phyloP scores from a whole-genome alignment of 176 grass and related monocot genomes.

The Oryza nivara region DNA sequence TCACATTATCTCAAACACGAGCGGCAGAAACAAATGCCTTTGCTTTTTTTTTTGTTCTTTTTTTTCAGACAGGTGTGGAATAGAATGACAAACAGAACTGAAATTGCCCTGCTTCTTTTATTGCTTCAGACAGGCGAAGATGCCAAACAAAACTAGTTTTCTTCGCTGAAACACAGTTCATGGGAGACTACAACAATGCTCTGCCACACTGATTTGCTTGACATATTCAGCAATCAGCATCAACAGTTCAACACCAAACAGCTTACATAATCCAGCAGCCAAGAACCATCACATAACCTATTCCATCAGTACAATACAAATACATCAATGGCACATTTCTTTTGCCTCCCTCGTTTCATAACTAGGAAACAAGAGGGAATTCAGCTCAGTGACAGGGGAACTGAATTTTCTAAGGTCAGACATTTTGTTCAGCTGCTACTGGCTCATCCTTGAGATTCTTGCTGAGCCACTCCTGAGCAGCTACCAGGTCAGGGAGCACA shows the following conservation, averaged over 20 bases:
- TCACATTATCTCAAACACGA: background rate
- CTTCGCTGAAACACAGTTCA: conserved; percentile 11
- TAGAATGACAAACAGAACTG: background rate
- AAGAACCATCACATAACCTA: background rate
- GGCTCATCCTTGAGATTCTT: conserved; percentile 48
- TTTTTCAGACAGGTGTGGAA: background rate
- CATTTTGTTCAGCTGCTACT: conserved; percentile 37
- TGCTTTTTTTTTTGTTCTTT: background rate
- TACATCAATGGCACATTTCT: background rate
- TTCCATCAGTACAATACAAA: background rate
- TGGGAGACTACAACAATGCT: background rate
- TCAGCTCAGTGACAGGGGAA: background rate
- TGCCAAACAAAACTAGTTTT: background rate
- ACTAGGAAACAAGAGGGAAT: background rate
- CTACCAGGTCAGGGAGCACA: conserved; percentile 71
- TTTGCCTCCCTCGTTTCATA: conserved; percentile 22
- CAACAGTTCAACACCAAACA: background rate
- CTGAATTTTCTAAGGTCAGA: conserved; percentile 38
- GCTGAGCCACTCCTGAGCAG: conserved; percentile 63
- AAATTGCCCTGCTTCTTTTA: background rate
- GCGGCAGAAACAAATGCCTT: background rate
- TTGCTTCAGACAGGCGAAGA: conserved; percentile 1
- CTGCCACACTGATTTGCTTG: conserved; percentile 9
- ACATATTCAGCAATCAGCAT: conserved; percentile 29
- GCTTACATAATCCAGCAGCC: conserved; percentile 5